A percentile compares a stretch with the other conserved stretches of the same genome.
Conservation (phyloP, 2,329 filamentous ascomycete genomes). For the Ampelomyces quisqualis region DNA sequence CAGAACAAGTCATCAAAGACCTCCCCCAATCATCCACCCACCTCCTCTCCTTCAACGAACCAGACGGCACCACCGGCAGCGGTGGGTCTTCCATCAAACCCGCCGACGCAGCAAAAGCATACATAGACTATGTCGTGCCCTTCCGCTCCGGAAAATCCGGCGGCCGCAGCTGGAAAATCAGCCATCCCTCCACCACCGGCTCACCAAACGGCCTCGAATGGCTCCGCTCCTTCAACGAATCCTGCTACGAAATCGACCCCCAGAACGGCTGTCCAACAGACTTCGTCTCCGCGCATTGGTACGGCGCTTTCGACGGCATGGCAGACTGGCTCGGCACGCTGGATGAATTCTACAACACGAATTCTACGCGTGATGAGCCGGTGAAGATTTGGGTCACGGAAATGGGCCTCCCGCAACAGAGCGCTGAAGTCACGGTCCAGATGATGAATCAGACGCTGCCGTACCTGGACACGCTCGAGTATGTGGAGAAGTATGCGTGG, state of each 20-base stretch:
- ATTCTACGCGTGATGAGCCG: constrained; percentile 50
- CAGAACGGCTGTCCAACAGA: constrained; percentile 51
- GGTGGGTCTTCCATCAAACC: constrained; percentile 68
- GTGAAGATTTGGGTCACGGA: constrained; percentile 73
- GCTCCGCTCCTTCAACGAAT: constrained; percentile 66
- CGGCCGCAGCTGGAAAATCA: constrained; percentile 59
- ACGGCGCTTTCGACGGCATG: constrained; percentile 67
- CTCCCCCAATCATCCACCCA: constrained; percentile 64
- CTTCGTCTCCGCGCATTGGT: constrained; percentile 57
- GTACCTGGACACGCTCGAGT: constrained; percentile 65
- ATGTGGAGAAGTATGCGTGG: constrained; percentile 43
- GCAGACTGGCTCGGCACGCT: constrained; percentile 66
- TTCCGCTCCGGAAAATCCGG: constrained; percentile 55
- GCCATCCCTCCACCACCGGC: constrained; percentile 69
- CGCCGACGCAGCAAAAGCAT: constrained; percentile 64
- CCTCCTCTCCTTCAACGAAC: constrained; percentile 77
- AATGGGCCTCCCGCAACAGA: constrained; percentile 62
- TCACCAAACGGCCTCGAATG: constrained; percentile 63
- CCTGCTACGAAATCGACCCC: constrained; percentile 49
- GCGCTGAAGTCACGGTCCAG: constrained; percentile 58
- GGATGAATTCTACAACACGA: constrained; percentile 50
- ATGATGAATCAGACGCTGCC: constrained; percentile 70
- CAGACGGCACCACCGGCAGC: constrained; percentile 59
- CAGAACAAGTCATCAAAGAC: constrained; percentile 59
- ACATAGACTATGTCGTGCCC: constrained; percentile 71